These are phyloP conservation scores for Paxillus ammoniavirescens DNA, from an alignment of 768 basidiomycete species.

Conservation along the genomic window DNA sequence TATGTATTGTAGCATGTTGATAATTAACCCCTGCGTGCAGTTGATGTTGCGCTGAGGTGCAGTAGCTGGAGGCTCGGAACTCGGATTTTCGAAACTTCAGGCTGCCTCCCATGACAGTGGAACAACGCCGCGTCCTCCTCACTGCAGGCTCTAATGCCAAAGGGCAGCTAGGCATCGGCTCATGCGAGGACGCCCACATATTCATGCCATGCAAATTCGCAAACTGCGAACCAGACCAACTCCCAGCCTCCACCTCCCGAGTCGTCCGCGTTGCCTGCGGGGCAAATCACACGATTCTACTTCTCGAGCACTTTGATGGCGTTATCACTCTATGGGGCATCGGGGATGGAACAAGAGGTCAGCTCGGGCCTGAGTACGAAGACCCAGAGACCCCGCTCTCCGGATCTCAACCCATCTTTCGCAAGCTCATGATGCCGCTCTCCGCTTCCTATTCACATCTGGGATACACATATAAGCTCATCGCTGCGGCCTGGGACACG, in stretches of 20 bases:
- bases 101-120: background rate
- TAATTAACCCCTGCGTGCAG: background rate
- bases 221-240: slow-evolving; percentile 13
- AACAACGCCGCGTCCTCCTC: slow-evolving; percentile 22
- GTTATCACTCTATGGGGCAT: slow-evolving; percentile 62
- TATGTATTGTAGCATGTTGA: slow-evolving; percentile 16
- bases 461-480: slow-evolving; percentile 44
- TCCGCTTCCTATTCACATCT: slow-evolving; percentile 26
- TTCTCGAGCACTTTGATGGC: slow-evolving; percentile 43
- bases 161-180: slow-evolving; percentile 45
- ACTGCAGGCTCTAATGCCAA: slow-evolving; percentile 49
- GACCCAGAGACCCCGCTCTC: slow-evolving; percentile 5
- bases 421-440: slow-evolving; percentile 43
- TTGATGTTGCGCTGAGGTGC: too few relatives aligned
- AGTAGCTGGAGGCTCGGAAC: background rate
- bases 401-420: slow-evolving; percentile 38
- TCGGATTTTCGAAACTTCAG: background rate
- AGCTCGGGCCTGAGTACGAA: slow-evolving; percentile 54
- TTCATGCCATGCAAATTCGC: slow-evolving; percentile 40
- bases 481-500: slow-evolving; percentile 83
- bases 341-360: slow-evolving; percentile 70
- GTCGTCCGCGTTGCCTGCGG: slow-evolving; percentile 62
- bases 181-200: slow-evolving; percentile 36
- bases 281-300: slow-evolving; percentile 75
- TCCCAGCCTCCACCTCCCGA: slow-evolving; percentile 23